Percentiles rank a stretch among this genome's conserved stretches.
Conservation (phyloP, 2,329 filamentous ascomycete species). For the Apiospora malaysiana region DNA sequence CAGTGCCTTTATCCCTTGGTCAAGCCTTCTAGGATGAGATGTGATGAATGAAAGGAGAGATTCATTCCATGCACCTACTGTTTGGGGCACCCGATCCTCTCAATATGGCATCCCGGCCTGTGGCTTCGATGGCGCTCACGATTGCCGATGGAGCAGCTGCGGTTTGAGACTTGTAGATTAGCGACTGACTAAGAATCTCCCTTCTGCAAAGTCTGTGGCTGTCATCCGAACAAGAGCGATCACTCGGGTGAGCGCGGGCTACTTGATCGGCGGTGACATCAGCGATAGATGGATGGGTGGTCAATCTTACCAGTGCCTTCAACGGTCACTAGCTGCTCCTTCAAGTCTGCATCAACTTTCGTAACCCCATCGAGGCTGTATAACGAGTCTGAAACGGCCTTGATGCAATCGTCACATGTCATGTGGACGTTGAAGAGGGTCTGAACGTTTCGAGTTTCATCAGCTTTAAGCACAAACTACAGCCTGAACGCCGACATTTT, state of each 20-base stretch:
- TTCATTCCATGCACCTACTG: constrained; percentile 60
- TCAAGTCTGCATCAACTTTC: constrained; percentile 81
- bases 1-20: not conserved
- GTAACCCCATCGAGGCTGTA: constrained; percentile 79
- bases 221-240: not conserved
- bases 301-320: constrained; percentile 74
- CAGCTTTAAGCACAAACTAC: constrained; percentile 20
- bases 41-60: not conserved
- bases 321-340: constrained; percentile 82
- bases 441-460: constrained; percentile 53
- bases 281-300: not conserved
- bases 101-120: constrained; percentile 91
- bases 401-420: constrained; percentile 87
- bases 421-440: constrained; percentile 95
- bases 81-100: constrained; percentile 86
- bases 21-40: not conserved
- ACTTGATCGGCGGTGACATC: constrained; percentile 17
- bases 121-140: constrained; percentile 85
- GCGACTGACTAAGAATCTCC: not conserved
- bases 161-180: constrained; percentile 14
- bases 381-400: constrained; percentile 81
- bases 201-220: not conserved
- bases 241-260: not conserved
- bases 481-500: constrained; percentile 9
- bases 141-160: constrained; percentile 85